Evolutionary conservation across 176 grass and related monocot genomes (phyloP), one percentile per base, ranked within the genome.

Genomic region (Neostapfia colusana): DNA sequence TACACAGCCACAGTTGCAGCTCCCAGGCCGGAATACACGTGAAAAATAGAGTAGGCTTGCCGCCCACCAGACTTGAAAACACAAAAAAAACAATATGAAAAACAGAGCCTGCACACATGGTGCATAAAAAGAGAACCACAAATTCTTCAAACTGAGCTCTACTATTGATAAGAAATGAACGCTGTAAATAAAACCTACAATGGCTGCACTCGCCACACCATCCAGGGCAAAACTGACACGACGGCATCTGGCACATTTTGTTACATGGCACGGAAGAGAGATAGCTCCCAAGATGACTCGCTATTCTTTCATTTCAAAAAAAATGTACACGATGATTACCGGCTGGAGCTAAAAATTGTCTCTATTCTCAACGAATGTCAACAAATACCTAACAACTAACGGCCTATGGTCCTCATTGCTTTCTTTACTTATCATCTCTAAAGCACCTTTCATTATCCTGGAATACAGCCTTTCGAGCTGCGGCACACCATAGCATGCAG

Each of bases 381-480:
- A 90, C 66, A 99, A 89, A 92, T 93, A 87, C 73, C 81, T 90
- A 91, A 95, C 57, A 84, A 92, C 78, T 84, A 88, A 85, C 69
- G 39, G 62, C 76, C 79, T 92, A 77, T 72, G 48, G 85, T 99
- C 92, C 51, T 87, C 82, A 13, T 27, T 78, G 58, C 41, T 82
- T 63, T 90, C 82, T 84, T 84, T 88, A 72, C 83, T 68, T 61
- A 31, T 84, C 49, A 76, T 46, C 72, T 88, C 85, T 69, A 87
- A 77, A 42, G 54, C 55, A 17, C 83, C 85, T 89, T 82, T 99
- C 55, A 99, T 88, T 69, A 89, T 70, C 67, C 86, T 71, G 25
- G 87, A 85, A 77, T 95, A 99, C 10, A 95, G 85, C 80, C 89
- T 92, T 73, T 99, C 96, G 0, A 99, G 92, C 87, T 89, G 87